Evolutionary conservation across 495 filamentous ascomycete genomes (phyloP).

Genomic region (Tuber aestivum): DNA sequence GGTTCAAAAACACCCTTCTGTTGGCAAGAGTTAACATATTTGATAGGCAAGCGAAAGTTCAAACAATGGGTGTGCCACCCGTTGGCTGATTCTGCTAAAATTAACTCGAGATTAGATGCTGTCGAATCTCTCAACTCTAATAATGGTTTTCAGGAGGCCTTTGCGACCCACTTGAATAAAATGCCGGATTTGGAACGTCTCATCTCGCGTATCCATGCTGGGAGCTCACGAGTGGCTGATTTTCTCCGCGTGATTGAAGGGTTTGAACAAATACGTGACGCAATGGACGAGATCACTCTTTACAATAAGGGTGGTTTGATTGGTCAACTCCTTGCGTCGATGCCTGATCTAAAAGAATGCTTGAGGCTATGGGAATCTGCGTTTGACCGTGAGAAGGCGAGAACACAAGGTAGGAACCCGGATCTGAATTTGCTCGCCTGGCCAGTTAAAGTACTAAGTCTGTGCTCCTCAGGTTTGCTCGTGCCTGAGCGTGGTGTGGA

Average conservation of each 20-base stretch:
- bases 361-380: conserved; percentile 84
- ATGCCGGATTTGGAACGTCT: conserved; percentile 92
- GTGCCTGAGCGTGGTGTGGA: conserved; percentile 87
- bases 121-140: conserved; percentile 89
- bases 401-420: conserved; percentile 52
- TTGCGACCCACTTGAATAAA: conserved; percentile 75
- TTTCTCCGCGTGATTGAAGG: conserved; percentile 93
- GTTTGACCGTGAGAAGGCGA: conserved; percentile 79
- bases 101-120: conserved; percentile 92
- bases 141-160: conserved; percentile 66
- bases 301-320: conserved; percentile 72
- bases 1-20: neutral
- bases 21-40: neutral
- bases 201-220: conserved; percentile 91
- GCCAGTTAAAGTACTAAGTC: neutral
- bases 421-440: neutral
- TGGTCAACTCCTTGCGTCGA: conserved; percentile 68
- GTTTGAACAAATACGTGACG: conserved; percentile 94
- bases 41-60: conserved; percentile 69
- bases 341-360: conserved; percentile 74
- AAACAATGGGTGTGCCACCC: conserved; percentile 98
- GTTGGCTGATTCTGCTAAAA: conserved; percentile 72
- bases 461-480: conserved; percentile 52
- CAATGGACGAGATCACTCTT: conserved; percentile 66
- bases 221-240: conserved; percentile 76